Evolutionary conservation across 306 rosid species (phyloP).

Genomic region (Cajanus cajan): DNA sequence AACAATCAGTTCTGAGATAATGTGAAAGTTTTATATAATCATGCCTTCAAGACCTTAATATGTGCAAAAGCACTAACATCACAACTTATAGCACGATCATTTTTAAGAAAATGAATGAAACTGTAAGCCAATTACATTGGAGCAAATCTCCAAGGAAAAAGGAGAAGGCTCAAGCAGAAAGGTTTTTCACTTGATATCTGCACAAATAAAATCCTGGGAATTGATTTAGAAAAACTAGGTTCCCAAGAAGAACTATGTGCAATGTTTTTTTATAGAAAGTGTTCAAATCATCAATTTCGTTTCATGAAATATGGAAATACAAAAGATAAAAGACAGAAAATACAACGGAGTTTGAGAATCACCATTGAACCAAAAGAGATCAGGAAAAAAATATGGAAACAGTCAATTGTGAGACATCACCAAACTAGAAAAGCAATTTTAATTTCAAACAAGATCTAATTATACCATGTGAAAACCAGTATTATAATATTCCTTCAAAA

Average conservation of each 20-base stretch:
- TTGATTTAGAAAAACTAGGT: not conserved
- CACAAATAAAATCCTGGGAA: constrained; percentile 81
- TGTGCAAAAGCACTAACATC: not conserved
- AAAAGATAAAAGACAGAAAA: no score
- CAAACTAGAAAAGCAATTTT: no score
- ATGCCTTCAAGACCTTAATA: not conserved
- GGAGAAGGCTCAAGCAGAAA: constrained; percentile 89
- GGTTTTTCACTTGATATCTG: constrained; percentile 53
- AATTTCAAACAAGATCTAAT: no score
- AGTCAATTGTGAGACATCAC: no score
- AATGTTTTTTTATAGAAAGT: not conserved
- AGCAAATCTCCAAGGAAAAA: constrained; percentile 56
- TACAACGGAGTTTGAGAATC: no score
- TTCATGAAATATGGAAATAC: not conserved
- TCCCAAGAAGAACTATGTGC: constrained; percentile 80
- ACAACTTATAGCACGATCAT: not conserved
- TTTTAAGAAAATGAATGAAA: not conserved
- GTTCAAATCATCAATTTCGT: not conserved
- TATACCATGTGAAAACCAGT: no score
- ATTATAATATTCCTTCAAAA: not conserved
- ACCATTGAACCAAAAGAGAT: no score
- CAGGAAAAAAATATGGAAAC: no score
- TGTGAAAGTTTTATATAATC: not conserved
- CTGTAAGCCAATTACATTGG: constrained; percentile 84
- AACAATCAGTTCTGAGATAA: no score